phyloP scores from a whole-genome alignment of 73 alveolate species.

The Symbiodinium pilosum region DNA sequence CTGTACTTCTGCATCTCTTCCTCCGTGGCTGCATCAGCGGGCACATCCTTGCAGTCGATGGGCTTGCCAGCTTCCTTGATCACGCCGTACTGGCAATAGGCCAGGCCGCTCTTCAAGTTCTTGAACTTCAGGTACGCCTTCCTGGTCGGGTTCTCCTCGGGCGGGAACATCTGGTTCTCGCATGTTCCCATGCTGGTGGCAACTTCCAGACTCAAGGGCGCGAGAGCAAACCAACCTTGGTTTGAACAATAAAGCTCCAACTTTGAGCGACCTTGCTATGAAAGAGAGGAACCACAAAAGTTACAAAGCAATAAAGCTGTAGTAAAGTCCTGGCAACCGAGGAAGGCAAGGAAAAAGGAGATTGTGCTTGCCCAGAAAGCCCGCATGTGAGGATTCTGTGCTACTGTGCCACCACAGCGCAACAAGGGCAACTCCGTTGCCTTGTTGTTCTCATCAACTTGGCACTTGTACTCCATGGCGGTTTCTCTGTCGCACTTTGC shows the following conservation, averaged over 20 bases:
- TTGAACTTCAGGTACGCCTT: conserved; percentile 29
- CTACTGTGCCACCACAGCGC: not conserved
- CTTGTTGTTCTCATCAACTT: conserved; percentile 6
- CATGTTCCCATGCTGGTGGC: conserved; percentile 17
- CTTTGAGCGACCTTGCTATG: not conserved
- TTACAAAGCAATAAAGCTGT: not conserved
- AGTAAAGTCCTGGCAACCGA: not conserved
- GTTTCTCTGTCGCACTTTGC: too few species aligned
- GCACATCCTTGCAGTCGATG: conserved; percentile 6
- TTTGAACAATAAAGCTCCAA: not conserved
- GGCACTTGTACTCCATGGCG: conserved; percentile 11
- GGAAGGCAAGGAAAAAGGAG: conserved; percentile 37
- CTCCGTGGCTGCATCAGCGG: not conserved
- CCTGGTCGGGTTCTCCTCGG: not conserved
- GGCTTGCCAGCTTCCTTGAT: not conserved
- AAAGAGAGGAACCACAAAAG: not conserved
- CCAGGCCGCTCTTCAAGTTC: conserved; percentile 13
- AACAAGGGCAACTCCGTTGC: conserved; percentile 28
- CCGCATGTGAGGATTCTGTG: conserved; percentile 19
- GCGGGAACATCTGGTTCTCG: conserved; percentile 26
- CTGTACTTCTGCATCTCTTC: not conserved
- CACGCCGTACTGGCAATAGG: conserved; percentile 2
- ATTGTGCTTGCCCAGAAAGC: not conserved
- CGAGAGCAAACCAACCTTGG: conserved; percentile 31
- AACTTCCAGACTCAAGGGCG: conserved; percentile 5